Conservation (phyloP, 129 eudicot genomes). For the Flaveria linearis region DNA sequence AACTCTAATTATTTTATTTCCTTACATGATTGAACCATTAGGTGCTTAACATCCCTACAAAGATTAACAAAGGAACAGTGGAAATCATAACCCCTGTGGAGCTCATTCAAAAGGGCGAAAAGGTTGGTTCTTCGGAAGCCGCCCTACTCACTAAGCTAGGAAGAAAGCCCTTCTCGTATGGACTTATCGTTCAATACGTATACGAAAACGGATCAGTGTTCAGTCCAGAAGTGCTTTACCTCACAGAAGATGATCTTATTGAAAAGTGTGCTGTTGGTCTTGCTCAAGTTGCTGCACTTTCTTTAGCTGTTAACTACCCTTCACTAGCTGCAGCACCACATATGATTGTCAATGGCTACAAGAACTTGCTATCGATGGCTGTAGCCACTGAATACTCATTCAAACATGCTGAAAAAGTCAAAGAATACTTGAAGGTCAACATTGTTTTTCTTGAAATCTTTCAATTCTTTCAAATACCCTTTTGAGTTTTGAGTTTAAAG, state of each 20-base stretch:
- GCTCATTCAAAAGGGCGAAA: slow-evolving; percentile 63
- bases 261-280: slow-evolving; percentile 46
- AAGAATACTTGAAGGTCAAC: slow-evolving; percentile 54
- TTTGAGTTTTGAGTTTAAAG: neutral
- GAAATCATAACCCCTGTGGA: slow-evolving; percentile 68
- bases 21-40: slow-evolving; percentile 13
- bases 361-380: slow-evolving; percentile 51
- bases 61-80: slow-evolving; percentile 76
- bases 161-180: slow-evolving; percentile 61
- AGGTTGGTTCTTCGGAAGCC: slow-evolving; percentile 76
- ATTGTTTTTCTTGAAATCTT: neutral
- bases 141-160: slow-evolving; percentile 60
- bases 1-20: neutral
- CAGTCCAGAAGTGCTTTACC: slow-evolving; percentile 55
- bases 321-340: slow-evolving; percentile 56
- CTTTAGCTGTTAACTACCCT: slow-evolving; percentile 48
- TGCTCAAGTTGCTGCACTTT: slow-evolving; percentile 39
- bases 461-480: neutral
- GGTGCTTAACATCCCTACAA: slow-evolving; percentile 76
- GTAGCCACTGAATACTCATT: slow-evolving; percentile 55
- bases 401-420: slow-evolving; percentile 53
- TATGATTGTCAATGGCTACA: slow-evolving; percentile 59
- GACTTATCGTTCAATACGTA: slow-evolving; percentile 41
- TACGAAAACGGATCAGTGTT: slow-evolving; percentile 57
- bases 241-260: slow-evolving; percentile 54